Percentiles rank a stretch among this genome's conserved stretches.
phyloP scores from a whole-genome alignment of 2,329 filamentous ascomycete species.

The Penicillium sp. region DNA sequence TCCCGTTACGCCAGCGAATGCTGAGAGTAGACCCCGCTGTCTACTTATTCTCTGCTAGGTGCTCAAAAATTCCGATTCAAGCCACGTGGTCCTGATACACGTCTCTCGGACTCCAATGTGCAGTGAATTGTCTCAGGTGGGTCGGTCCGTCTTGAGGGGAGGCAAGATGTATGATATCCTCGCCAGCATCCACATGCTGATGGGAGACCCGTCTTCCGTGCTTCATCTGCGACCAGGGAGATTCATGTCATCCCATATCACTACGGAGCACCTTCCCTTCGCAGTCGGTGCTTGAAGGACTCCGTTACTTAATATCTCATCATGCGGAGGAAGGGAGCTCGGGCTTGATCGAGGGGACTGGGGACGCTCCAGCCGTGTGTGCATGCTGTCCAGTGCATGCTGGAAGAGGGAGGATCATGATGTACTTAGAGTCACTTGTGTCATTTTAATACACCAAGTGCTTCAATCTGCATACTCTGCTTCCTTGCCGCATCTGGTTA shows the following conservation, averaged over 20 bases:
- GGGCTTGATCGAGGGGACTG: background rate
- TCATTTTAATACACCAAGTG: background rate
- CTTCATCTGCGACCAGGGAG: background rate
- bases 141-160: background rate
- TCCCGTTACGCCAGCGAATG: background rate
- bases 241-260: background rate
- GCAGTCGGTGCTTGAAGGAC: background rate
- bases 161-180: background rate
- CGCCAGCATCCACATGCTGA: background rate
- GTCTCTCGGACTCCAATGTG: background rate
- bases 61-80: background rate
- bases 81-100: background rate
- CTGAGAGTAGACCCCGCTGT: background rate
- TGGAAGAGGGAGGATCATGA: background rate
- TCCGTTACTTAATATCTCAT: background rate
- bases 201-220: background rate
- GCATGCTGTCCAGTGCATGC: background rate
- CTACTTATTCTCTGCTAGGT: background rate
- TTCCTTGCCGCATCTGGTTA: background rate
- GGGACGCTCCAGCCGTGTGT: background rate
- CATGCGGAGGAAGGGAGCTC: background rate
- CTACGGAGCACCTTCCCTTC: background rate
- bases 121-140: background rate
- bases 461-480: background rate
- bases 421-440: background rate